phyloP scores from a whole-genome alignment of 2,329 filamentous ascomycete species.

The Penicillium sp. region DNA sequence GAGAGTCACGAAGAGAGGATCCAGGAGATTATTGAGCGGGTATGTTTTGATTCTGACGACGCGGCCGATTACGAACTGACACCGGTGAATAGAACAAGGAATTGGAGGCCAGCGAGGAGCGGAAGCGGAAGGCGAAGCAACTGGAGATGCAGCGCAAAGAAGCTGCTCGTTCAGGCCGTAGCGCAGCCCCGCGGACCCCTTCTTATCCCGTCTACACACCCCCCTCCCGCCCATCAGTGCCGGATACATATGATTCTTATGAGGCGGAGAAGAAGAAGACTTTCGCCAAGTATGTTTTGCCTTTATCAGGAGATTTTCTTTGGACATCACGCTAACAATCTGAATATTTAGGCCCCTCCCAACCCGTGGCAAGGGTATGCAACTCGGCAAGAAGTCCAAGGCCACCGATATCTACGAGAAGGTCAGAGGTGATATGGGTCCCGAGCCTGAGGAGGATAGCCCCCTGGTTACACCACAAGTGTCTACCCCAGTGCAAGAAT shows the following conservation, averaged over 20 bases:
- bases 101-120: constrained; percentile 94
- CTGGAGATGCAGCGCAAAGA: constrained; percentile 99
- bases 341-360: constrained; percentile 51
- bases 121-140: constrained; percentile 98
- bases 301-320: neutral
- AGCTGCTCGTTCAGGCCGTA: constrained; percentile 73
- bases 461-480: constrained; percentile 67
- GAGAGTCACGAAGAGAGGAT: constrained; percentile 98
- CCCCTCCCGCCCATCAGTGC: constrained; percentile 68
- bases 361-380: constrained; percentile 95
- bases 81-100: constrained; percentile 77
- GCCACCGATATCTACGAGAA: constrained; percentile 96
- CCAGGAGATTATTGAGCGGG: constrained; percentile 92
- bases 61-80: constrained; percentile 23
- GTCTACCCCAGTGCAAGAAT: constrained; percentile 52
- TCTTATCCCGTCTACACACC: constrained; percentile 88
- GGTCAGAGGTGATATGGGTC: constrained; percentile 86
- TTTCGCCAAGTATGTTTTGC: constrained; percentile 66
- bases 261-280: constrained; percentile 97
- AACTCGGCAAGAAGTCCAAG: constrained; percentile 98
- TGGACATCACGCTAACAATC: constrained; percentile 26
- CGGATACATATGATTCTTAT: constrained; percentile 88
- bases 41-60: constrained; percentile 45
- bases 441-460: constrained; percentile 71
- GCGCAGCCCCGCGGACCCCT: constrained; percentile 69